Conservation (phyloP, 2,329 filamentous ascomycete genomes). For the Monosporascus cannonballus region DNA sequence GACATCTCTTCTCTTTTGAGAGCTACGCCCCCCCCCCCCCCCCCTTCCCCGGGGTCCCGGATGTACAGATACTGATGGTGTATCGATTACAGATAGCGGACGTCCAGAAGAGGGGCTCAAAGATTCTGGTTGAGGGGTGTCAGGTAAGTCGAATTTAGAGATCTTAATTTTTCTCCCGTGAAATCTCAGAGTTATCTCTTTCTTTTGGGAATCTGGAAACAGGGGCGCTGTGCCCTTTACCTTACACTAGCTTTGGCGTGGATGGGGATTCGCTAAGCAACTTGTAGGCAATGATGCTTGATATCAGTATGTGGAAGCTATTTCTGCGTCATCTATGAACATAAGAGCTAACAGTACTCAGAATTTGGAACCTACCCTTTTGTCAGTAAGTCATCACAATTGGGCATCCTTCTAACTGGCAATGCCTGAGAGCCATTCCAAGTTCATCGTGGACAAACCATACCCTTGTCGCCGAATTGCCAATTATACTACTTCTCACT, state of each 20-base stretch:
- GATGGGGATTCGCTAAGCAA: background rate
- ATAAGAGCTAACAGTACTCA: background rate
- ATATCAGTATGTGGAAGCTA: slow-evolving; percentile 30
- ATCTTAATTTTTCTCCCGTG: slow-evolving; percentile 31
- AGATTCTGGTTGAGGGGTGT: slow-evolving; percentile 52
- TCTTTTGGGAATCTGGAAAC: no score
- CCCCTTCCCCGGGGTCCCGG: slow-evolving; percentile 45
- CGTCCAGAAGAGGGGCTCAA: slow-evolving; percentile 44
- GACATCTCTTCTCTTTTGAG: no score
- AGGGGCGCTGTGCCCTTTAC: background rate
- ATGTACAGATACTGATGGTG: slow-evolving; percentile 30
- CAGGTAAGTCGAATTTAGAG: background rate
- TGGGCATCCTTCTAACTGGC: no score
- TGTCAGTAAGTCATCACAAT: slow-evolving; percentile 10
- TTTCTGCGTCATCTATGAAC: background rate
- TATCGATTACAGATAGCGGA: background rate
- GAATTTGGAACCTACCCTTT: slow-evolving; percentile 50
- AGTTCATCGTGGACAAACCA: no score
- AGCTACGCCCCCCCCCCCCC: slow-evolving; percentile 14
- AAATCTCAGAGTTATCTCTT: background rate
- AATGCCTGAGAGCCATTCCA: no score
- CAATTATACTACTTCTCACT: background rate
- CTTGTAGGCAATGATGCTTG: slow-evolving; percentile 37
- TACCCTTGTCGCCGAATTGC: no score
- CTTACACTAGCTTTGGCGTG: no score